Percentiles rank a stretch among this genome's conserved stretches.
These are phyloP conservation scores for Fusarium verticillioides DNA, from an alignment of 2,329 filamentous ascomycete genomes.

Conservation along the genomic window DNA sequence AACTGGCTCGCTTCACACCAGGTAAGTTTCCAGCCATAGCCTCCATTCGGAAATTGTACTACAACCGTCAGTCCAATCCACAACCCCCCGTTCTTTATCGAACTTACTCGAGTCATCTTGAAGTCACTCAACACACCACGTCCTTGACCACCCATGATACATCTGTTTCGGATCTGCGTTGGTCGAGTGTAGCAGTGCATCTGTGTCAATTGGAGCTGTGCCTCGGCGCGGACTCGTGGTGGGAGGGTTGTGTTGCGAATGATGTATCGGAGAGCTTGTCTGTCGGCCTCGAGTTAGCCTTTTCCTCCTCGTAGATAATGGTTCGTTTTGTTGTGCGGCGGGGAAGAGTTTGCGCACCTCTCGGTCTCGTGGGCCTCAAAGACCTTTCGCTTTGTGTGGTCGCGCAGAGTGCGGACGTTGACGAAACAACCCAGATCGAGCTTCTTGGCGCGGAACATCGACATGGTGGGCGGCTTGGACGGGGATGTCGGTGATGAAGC, in stretches of 20 bases:
- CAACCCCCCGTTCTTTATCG: not conserved
- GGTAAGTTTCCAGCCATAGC: conserved; percentile 87
- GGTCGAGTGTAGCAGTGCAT: conserved; percentile 97
- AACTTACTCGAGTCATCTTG: conserved; percentile 85
- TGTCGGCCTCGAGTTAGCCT: conserved; percentile 50
- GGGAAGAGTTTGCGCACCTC: conserved; percentile 67
- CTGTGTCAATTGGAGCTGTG: conserved; percentile 90
- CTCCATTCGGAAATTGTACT: conserved; percentile 95
- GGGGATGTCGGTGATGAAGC: conserved; percentile 29
- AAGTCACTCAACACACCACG: conserved; percentile 94
- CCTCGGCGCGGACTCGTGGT: conserved; percentile 83
- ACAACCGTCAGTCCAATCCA: conserved; percentile 43
- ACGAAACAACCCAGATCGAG: conserved; percentile 89
- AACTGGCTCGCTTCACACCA: conserved; percentile 95
- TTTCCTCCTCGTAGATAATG: not conserved
- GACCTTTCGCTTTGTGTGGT: conserved; percentile 96
- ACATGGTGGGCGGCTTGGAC: conserved; percentile 64
- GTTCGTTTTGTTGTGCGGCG: too few species aligned
- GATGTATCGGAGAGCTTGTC: conserved; percentile 92
- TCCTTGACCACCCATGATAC: conserved; percentile 89
- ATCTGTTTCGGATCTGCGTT: conserved; percentile 94
- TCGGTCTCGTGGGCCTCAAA: conserved; percentile 89
- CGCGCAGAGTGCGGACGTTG: conserved; percentile 88
- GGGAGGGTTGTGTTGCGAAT: conserved; percentile 92
- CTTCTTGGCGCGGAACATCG: conserved; percentile 89